These are phyloP conservation scores for Globisporangium ultimum DNA, from an alignment of 352 stramenopile genomes.

Conservation along the genomic window DNA sequence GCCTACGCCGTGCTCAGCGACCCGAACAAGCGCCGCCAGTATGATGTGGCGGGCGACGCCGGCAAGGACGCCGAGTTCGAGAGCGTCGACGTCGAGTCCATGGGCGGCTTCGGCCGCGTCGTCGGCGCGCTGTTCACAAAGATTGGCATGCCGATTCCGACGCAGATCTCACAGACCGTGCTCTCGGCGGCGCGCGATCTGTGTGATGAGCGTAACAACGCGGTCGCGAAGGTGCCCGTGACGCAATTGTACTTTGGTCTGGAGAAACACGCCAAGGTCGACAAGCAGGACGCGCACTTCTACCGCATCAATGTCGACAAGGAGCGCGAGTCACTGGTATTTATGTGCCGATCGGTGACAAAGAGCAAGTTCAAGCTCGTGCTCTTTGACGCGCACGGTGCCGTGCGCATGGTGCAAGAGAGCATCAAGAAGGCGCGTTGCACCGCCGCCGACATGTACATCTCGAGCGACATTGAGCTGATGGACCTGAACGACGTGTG, in stretches of 20 bases:
- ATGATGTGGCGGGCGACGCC: constrained; percentile 69
- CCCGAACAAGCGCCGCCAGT: constrained; percentile 85
- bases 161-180: constrained; percentile 84
- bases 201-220: constrained; percentile 73
- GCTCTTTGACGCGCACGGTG: constrained; percentile 76
- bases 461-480: constrained; percentile 81
- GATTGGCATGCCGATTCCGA: constrained; percentile 87
- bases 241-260: constrained; percentile 67
- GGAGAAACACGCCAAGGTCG: constrained; percentile 70
- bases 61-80: constrained; percentile 82
- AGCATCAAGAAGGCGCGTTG: constrained; percentile 71
- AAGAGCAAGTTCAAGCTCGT: constrained; percentile 91
- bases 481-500: constrained; percentile 86
- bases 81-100: constrained; percentile 79
- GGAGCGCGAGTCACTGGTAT: constrained; percentile 69
- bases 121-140: constrained; percentile 87
- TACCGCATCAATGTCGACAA: constrained; percentile 76
- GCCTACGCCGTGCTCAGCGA: constrained; percentile 86
- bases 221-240: constrained; percentile 49
- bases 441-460: constrained; percentile 87
- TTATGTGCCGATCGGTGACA: constrained; percentile 75
- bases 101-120: constrained; percentile 80
- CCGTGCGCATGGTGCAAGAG: constrained; percentile 83
- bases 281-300: constrained; percentile 89
- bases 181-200: constrained; percentile 74